Evolutionary conservation across 2,329 filamentous ascomycete species (phyloP).

Genomic region (Bipolaris sorokiniana): DNA sequence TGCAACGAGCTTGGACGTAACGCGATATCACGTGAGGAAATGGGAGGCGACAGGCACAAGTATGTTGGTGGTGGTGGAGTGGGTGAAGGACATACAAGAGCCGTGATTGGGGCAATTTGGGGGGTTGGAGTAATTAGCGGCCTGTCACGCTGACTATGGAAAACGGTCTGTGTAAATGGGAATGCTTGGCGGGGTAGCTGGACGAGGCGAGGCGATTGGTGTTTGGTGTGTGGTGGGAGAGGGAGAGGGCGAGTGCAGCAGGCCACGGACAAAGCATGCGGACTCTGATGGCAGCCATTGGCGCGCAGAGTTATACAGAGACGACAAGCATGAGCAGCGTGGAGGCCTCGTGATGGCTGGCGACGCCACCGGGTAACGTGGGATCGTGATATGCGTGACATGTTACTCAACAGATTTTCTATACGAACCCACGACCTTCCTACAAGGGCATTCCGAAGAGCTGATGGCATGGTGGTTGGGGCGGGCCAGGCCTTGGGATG

Average conservation of each 20-base stretch:
- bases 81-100: no score
- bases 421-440: slow-evolving; percentile 4
- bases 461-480: no score
- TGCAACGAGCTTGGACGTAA: slow-evolving; percentile 2
- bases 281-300: slow-evolving; percentile 19
- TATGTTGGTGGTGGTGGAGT: no score
- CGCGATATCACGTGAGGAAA: slow-evolving; percentile 21
- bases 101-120: not conserved
- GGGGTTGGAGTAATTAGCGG: not conserved
- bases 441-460: not conserved
- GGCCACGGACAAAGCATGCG: slow-evolving; percentile 25
- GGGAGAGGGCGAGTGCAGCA: slow-evolving; percentile 23
- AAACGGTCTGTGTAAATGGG: slow-evolving; percentile 8
- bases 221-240: slow-evolving; percentile 27
- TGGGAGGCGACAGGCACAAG: not conserved
- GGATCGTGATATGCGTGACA: slow-evolving; percentile 16
- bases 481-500: no score
- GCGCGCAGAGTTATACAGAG: slow-evolving; percentile 15
- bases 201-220: slow-evolving; percentile 9
- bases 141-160: slow-evolving; percentile 8
- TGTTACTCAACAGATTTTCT: slow-evolving; percentile 17
- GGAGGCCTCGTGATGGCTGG: slow-evolving; percentile 22
- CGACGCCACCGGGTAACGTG: slow-evolving; percentile 23
- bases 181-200: slow-evolving; percentile 10
- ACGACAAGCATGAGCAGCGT: not conserved